Evolutionary conservation across 1,139 yeast species (phyloP), one percentile per base, ranked within the genome.

Genomic region (Suhomyces atakaporum): DNA sequence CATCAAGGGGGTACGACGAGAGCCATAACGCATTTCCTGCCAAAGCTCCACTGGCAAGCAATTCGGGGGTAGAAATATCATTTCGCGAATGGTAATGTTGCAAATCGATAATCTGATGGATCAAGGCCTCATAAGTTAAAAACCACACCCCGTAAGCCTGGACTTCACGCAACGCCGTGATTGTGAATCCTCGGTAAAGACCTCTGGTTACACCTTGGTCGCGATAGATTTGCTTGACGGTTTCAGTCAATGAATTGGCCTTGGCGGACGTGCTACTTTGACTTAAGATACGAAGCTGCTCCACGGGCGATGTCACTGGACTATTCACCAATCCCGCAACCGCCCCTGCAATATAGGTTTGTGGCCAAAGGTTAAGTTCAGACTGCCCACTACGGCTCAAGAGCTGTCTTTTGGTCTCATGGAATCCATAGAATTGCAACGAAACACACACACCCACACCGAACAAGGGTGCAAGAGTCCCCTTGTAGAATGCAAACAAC

Each of bases 61-160:
- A 66, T 53, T 82, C 81, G 45, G 80, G 75, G 0, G 90, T 77
- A 2, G 79, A 69, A 20, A 84, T 69, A 13, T 79, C 75, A 30
- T 70, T 63, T 41, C 90, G 63, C 11, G 67, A 60, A 22, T 52
- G 52, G 43, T 68, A 69, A 27, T 57, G 30, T 60, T 57, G 27
- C 59, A 49, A 47, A 21, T 54, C 51, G 23, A 66, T 58, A 13
- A 77, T 64, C 35, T 59, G 56, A 33, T 64, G 66, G 51, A 84
- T 77, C 36, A 84, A 60, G 27, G 66, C 69, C 53, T 85, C 95
- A 55, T 81, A 85, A 0, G 89, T 70, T 42, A 82, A 61, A 49
- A 85, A 85, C 94, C 94, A 85, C 11, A 83, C 80, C 11, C 95
- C 95, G 50, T 84, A 84, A 0, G 92, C 90, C 54, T 85, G 94